Conservation (phyloP, 1,139 yeast genomes). For the Kurtzmaniella natalensis region DNA sequence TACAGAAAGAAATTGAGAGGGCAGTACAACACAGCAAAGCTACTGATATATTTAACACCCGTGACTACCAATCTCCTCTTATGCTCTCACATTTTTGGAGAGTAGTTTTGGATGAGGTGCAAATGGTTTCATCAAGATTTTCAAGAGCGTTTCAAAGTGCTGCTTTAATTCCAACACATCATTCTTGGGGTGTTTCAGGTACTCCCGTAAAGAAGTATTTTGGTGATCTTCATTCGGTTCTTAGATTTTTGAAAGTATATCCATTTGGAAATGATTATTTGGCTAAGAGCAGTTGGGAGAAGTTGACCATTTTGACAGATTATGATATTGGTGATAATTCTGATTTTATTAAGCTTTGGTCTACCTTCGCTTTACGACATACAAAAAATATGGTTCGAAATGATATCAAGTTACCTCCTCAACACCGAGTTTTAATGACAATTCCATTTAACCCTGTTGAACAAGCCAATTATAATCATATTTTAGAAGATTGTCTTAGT, state of each 20-base stretch:
- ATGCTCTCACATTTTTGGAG: conserved; percentile 88
- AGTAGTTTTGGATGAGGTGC: conserved; percentile 88
- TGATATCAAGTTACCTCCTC: conserved; percentile 76
- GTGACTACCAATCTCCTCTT: conserved; percentile 74
- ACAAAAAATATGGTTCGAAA: conserved; percentile 77
- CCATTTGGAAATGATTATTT: conserved; percentile 51
- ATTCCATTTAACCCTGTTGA: conserved; percentile 79
- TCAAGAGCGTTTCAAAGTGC: conserved; percentile 81
- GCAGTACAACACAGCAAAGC: conserved; percentile 28
- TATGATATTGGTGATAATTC: conserved; percentile 15
- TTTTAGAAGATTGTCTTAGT: conserved; percentile 56
- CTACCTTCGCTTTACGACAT: conserved; percentile 61
- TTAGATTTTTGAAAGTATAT: conserved; percentile 58
- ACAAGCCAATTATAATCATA: conserved; percentile 70
- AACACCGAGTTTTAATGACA: conserved; percentile 61
- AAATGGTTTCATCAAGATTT: conserved; percentile 75
- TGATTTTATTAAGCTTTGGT: conserved; percentile 48
- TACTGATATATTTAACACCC: conserved; percentile 20
- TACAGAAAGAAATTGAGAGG: conserved; percentile 33
- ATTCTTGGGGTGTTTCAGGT: conserved; percentile 97
- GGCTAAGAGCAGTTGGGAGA: conserved; percentile 39
- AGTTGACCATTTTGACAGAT: conserved; percentile 13
- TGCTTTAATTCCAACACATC: conserved; percentile 71
- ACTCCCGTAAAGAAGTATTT: conserved; percentile 75
- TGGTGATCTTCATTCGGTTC: conserved; percentile 64